A percentile compares a stretch with the other conserved stretches of the same genome.
Conservation (phyloP, 148 eudicot species). For the Spergularia marina region DNA sequence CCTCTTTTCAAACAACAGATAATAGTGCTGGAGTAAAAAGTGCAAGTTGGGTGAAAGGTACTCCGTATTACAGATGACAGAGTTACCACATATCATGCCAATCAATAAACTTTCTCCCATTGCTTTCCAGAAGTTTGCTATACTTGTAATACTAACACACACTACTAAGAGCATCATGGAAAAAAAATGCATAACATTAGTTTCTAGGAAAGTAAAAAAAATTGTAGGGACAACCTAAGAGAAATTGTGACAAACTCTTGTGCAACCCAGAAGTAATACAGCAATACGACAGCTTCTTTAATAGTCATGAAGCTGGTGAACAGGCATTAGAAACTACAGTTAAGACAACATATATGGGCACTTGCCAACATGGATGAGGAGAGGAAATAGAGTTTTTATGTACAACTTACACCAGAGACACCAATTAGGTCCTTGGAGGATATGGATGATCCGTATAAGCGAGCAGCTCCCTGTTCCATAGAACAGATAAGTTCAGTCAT, state of each 20-base stretch:
- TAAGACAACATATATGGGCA: neutral
- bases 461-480: constrained; percentile 79
- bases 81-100: neutral
- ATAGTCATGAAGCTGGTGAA: constrained; percentile 1
- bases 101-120: neutral
- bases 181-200: neutral
- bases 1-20: too few species aligned
- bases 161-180: neutral
- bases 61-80: neutral
- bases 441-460: constrained; percentile 84
- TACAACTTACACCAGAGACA: constrained; percentile 82
- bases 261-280: neutral
- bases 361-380: neutral
- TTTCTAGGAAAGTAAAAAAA: neutral
- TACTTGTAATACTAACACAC: neutral
- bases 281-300: neutral
- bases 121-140: neutral
- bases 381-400: neutral
- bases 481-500: neutral
- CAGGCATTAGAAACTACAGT: neutral
- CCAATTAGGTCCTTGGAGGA: constrained; percentile 77
- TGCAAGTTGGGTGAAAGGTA: neutral
- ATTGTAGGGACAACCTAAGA: too few species aligned
- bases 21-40: neutral
- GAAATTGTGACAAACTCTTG: neutral